Evolutionary conservation across 495 filamentous ascomycete species (phyloP).

Genomic region (Parathielavia hyrcaniae): DNA sequence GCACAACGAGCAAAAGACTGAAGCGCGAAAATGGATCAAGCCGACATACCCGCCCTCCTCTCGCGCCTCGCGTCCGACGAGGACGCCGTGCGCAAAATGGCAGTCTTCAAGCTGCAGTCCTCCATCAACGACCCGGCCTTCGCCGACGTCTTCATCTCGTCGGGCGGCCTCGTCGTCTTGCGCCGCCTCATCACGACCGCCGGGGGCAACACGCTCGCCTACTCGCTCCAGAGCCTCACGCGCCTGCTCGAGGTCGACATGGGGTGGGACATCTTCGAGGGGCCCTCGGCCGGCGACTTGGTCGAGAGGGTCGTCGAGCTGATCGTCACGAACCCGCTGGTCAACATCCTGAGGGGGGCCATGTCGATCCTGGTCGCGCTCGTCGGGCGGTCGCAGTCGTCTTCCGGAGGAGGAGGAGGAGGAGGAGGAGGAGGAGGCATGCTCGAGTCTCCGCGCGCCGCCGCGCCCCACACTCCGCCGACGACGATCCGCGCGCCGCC

Average conservation of each 20-base stretch:
- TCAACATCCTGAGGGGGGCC: slow-evolving; percentile 93
- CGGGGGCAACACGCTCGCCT: slow-evolving; percentile 89
- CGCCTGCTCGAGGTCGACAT: slow-evolving; percentile 90
- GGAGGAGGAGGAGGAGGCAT: not conserved
- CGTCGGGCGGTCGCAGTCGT: slow-evolving; percentile 71
- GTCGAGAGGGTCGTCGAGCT: slow-evolving; percentile 79
- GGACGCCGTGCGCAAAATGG: slow-evolving; percentile 96
- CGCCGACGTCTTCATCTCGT: slow-evolving; percentile 88
- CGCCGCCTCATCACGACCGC: slow-evolving; percentile 75
- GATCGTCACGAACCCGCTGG: slow-evolving; percentile 90
- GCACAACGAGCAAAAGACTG: not conserved
- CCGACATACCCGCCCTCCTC: slow-evolving; percentile 51
- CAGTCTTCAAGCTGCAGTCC: slow-evolving; percentile 92
- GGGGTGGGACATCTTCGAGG: slow-evolving; percentile 80
- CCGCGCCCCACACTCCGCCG: not conserved
- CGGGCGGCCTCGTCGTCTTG: slow-evolving; percentile 75
- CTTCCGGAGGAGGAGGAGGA: not conserved
- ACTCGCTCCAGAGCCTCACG: slow-evolving; percentile 81
- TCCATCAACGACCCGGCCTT: slow-evolving; percentile 95
- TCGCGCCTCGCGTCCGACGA: slow-evolving; percentile 52
- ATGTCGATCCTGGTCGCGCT: slow-evolving; percentile 94
- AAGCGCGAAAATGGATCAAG: slow-evolving; percentile 43
- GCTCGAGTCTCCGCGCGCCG: too few relatives aligned
- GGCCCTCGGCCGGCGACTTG: slow-evolving; percentile 43
- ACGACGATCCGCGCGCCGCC: slow-evolving; percentile 38